phyloP scores from a whole-genome alignment of 352 stramenopile species.

The Phytophthora hibernalis region DNA sequence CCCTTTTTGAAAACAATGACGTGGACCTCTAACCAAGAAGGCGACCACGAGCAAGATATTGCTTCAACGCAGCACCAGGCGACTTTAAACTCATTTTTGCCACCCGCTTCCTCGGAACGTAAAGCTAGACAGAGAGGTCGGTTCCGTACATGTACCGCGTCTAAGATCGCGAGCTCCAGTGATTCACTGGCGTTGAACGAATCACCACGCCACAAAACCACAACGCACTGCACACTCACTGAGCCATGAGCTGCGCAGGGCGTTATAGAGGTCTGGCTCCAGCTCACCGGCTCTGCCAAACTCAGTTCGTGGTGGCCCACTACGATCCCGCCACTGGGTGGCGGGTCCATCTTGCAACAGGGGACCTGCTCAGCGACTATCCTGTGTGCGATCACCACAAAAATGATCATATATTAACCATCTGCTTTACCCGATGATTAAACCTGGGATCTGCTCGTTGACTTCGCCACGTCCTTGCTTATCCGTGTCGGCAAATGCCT shows the following conservation, averaged over 20 bases:
- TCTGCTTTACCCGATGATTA: slow-evolving; percentile 16
- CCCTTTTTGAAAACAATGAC: slow-evolving; percentile 14
- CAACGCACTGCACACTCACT: slow-evolving; percentile 12
- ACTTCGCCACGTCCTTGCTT: slow-evolving; percentile 26
- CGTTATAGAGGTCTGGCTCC: slow-evolving; percentile 9
- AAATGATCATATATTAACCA: slow-evolving; percentile 9
- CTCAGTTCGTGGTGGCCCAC: too few relatives aligned
- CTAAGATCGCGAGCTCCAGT: slow-evolving; percentile 12
- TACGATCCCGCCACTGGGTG: too few relatives aligned
- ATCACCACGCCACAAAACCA: slow-evolving; percentile 4
- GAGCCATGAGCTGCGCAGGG: slow-evolving; percentile 5
- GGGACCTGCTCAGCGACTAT: slow-evolving; percentile 22
- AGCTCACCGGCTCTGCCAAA: slow-evolving; percentile 26
- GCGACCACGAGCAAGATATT: slow-evolving; percentile 16
- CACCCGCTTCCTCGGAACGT: slow-evolving; percentile 24
- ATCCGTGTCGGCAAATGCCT: slow-evolving; percentile 9
- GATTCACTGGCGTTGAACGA: neutral
- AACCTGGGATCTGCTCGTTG: slow-evolving; percentile 25
- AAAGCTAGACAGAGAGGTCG: slow-evolving; percentile 18
- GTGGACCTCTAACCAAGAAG: slow-evolving; percentile 31
- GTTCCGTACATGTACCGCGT: neutral
- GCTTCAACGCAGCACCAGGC: slow-evolving; percentile 6
- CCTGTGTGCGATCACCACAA: neutral
- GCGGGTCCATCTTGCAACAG: too few relatives aligned
- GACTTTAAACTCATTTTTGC: slow-evolving; percentile 17